Conservation (phyloP, 306 rosid genomes). For the Hippophae tibetana region DNA sequence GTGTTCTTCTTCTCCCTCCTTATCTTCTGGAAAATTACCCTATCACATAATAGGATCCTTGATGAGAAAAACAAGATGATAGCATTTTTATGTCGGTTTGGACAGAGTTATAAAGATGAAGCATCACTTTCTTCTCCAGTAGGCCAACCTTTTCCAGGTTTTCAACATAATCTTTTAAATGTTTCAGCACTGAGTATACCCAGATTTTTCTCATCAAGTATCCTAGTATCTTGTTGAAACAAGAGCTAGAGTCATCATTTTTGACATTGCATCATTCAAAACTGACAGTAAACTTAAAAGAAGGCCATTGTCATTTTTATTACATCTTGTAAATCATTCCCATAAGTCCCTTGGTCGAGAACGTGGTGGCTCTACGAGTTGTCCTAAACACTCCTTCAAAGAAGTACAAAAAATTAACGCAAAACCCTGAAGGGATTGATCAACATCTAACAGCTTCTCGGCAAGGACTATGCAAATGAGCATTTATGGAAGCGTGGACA, state of each 20-base stretch:
- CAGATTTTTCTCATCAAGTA: slow-evolving; percentile 47
- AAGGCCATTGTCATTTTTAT: slow-evolving; percentile 40
- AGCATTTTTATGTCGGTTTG: too few species aligned
- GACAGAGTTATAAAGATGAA: too few species aligned
- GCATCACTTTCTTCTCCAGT: too few species aligned
- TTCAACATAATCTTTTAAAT: not conserved
- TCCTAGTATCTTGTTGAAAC: slow-evolving; percentile 53
- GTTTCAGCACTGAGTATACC: slow-evolving; percentile 30
- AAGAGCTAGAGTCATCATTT: slow-evolving; percentile 62
- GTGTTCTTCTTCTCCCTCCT: too few species aligned
- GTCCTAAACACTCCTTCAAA: slow-evolving; percentile 57
- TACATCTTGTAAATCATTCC: slow-evolving; percentile 38
- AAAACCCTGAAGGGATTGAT: slow-evolving; percentile 21
- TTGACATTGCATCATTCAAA: slow-evolving; percentile 56
- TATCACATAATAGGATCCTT: too few species aligned
- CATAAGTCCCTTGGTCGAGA: slow-evolving; percentile 35
- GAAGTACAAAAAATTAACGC: slow-evolving; percentile 24
- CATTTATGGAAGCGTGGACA: slow-evolving; percentile 66
- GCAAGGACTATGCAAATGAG: slow-evolving; percentile 75
- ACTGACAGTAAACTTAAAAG: slow-evolving; percentile 31
- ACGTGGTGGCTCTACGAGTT: slow-evolving; percentile 69
- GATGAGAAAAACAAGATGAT: too few species aligned
- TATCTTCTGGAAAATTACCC: too few species aligned
- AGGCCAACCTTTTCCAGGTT: too few species aligned
- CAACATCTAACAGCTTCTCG: slow-evolving; percentile 44